These are phyloP conservation scores for Sporothrix protearum DNA, from an alignment of 2,329 filamentous ascomycete species.

Conservation along the genomic window DNA sequence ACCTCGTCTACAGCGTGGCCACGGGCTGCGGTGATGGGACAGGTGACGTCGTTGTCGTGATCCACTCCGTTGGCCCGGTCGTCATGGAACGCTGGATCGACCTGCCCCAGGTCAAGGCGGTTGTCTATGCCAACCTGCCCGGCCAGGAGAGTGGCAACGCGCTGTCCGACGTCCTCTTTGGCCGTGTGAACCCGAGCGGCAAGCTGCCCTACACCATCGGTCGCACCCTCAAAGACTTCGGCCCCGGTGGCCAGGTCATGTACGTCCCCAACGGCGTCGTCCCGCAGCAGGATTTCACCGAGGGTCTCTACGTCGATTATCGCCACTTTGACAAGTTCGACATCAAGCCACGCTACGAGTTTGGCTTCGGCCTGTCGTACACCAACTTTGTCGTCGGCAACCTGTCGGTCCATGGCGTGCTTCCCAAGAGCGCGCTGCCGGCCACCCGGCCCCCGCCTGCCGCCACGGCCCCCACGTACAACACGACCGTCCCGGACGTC, in stretches of 20 bases:
- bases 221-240: conserved; percentile 70
- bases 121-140: conserved; percentile 79
- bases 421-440: conserved; percentile 45
- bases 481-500: conserved; percentile 51
- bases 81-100: conserved; percentile 78
- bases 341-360: conserved; percentile 75
- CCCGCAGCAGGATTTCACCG: conserved; percentile 78
- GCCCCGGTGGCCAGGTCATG: conserved; percentile 64
- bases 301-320: conserved; percentile 87
- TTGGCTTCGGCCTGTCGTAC: conserved; percentile 82
- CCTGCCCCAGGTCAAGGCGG: conserved; percentile 69
- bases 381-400: conserved; percentile 65
- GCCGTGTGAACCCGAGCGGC: conserved; percentile 70
- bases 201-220: conserved; percentile 85
- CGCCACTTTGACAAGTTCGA: conserved; percentile 76
- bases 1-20: conserved; percentile 69
- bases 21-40: conserved; percentile 59
- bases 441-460: conserved; percentile 41
- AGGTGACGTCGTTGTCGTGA: conserved; percentile 73
- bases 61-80: conserved; percentile 82
- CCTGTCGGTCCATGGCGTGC: conserved; percentile 45
- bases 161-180: conserved; percentile 74
- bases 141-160: conserved; percentile 84
- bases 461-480: conserved; percentile 51
- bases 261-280: conserved; percentile 65